Evolutionary conservation across 495 filamentous ascomycete genomes (phyloP).

Genomic region (Xylaria intraflava): DNA sequence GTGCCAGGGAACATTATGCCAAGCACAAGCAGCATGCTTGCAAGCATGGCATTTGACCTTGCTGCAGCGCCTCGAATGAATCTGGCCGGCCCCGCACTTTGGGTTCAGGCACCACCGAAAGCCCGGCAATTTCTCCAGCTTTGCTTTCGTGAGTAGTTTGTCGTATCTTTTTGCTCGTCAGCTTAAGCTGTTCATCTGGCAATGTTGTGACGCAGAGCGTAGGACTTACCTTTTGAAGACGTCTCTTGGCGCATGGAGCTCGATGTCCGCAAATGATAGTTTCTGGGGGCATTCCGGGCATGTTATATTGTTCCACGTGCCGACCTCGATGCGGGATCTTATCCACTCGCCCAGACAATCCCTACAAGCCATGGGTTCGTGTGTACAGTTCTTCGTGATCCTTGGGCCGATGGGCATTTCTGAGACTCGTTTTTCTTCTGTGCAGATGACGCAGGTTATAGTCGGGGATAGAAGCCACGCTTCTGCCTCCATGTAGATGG

Average conservation of each 20-base stretch:
- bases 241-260: conserved; percentile 21
- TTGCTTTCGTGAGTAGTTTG: conserved; percentile 21
- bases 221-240: conserved; percentile 24
- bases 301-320: conserved; percentile 28
- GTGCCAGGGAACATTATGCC: conserved; percentile 44
- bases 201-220: neutral
- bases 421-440: conserved; percentile 29
- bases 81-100: conserved; percentile 39
- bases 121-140: conserved; percentile 27
- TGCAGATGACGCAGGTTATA: conserved; percentile 32
- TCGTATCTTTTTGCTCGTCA: conserved; percentile 23
- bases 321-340: conserved; percentile 23
- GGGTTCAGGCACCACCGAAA: conserved; percentile 39
- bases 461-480: conserved; percentile 28
- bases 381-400: conserved; percentile 28
- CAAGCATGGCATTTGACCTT: conserved; percentile 38
- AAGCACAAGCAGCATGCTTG: conserved; percentile 30
- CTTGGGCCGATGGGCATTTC: conserved; percentile 26
- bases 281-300: conserved; percentile 37
- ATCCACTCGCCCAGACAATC: conserved; percentile 34
- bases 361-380: conserved; percentile 30
- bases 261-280: conserved; percentile 30
- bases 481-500: conserved; percentile 27
- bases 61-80: conserved; percentile 28
- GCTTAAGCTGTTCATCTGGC: neutral